Percentiles rank a stretch among this genome's conserved stretches.
Evolutionary conservation across 2,329 filamentous ascomycete genomes (phyloP).

Genomic region (Talaromyces piceae): DNA sequence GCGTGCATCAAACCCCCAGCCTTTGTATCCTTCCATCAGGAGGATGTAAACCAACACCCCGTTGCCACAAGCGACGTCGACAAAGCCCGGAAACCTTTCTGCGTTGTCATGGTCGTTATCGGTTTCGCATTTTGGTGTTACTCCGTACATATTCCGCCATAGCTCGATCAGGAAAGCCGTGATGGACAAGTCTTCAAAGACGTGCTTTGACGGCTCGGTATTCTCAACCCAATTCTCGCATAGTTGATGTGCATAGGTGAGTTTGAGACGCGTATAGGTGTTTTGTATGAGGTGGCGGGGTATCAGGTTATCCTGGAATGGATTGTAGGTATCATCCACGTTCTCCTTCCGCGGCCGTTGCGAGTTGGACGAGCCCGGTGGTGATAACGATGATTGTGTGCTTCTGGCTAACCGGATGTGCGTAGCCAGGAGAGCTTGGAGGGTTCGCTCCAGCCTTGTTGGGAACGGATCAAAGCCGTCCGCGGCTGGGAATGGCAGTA

Average conservation of each 20-base stretch:
- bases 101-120: background rate
- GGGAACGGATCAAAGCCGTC: slow-evolving; percentile 28
- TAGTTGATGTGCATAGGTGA: slow-evolving; percentile 64
- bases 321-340: slow-evolving; percentile 60
- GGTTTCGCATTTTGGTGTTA: slow-evolving; percentile 17
- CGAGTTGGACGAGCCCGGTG: background rate
- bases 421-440: slow-evolving; percentile 29
- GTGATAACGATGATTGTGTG: slow-evolving; percentile 12
- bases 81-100: slow-evolving; percentile 73
- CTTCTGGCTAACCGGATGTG: slow-evolving; percentile 29
- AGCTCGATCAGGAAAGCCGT: slow-evolving; percentile 88
- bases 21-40: slow-evolving; percentile 67
- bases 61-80: slow-evolving; percentile 94
- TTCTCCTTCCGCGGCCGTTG: slow-evolving; percentile 5
- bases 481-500: slow-evolving; percentile 37
- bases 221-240: slow-evolving; percentile 74
- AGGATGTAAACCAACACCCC: slow-evolving; percentile 82
- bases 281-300: slow-evolving; percentile 71
- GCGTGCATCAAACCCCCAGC: slow-evolving; percentile 91
- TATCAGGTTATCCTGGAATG: slow-evolving; percentile 75
- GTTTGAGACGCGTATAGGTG: slow-evolving; percentile 73
- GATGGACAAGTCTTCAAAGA: slow-evolving; percentile 89
- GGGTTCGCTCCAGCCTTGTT: slow-evolving; percentile 31
- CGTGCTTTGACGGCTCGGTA: slow-evolving; percentile 83
- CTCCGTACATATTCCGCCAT: slow-evolving; percentile 74